Conservation (phyloP, 2,329 filamentous ascomycete genomes). For the Aspergillus tamarii region DNA sequence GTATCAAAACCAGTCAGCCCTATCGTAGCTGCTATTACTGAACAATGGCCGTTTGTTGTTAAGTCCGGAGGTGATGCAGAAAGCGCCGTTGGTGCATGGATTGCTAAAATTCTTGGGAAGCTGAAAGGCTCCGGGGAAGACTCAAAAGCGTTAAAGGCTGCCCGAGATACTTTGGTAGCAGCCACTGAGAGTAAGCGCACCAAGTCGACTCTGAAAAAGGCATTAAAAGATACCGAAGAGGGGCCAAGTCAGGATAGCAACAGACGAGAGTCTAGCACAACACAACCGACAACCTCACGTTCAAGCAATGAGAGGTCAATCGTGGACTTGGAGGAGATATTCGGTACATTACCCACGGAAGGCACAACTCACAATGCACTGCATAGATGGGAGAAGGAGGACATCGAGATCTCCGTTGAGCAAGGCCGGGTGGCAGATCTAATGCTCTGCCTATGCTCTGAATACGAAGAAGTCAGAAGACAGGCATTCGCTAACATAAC, state of each 20-base stretch:
- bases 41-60: slow-evolving; percentile 75
- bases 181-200: slow-evolving; percentile 44
- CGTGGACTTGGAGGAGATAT: slow-evolving; percentile 56
- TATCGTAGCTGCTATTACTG: slow-evolving; percentile 69
- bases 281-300: slow-evolving; percentile 19
- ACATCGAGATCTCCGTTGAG: slow-evolving; percentile 76
- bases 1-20: slow-evolving; percentile 58
- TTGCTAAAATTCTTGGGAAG: slow-evolving; percentile 61
- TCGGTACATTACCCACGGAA: slow-evolving; percentile 54
- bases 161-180: slow-evolving; percentile 50
- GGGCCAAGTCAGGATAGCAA: slow-evolving; percentile 18
- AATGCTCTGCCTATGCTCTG: slow-evolving; percentile 74
- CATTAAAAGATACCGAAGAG: slow-evolving; percentile 23
- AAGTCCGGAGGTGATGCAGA: slow-evolving; percentile 53
- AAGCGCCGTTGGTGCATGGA: slow-evolving; percentile 58
- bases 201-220: slow-evolving; percentile 43
- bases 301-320: slow-evolving; percentile 19
- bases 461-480: slow-evolving; percentile 73
- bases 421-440: slow-evolving; percentile 73
- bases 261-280: slow-evolving; percentile 12
- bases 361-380: slow-evolving; percentile 50
- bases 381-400: slow-evolving; percentile 72
- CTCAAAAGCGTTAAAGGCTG: slow-evolving; percentile 47
- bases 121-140: slow-evolving; percentile 59
- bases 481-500: slow-evolving; percentile 61